phyloP scores from a whole-genome alignment of 768 basidiomycete genomes.

The Paxillus rubicundulus region DNA sequence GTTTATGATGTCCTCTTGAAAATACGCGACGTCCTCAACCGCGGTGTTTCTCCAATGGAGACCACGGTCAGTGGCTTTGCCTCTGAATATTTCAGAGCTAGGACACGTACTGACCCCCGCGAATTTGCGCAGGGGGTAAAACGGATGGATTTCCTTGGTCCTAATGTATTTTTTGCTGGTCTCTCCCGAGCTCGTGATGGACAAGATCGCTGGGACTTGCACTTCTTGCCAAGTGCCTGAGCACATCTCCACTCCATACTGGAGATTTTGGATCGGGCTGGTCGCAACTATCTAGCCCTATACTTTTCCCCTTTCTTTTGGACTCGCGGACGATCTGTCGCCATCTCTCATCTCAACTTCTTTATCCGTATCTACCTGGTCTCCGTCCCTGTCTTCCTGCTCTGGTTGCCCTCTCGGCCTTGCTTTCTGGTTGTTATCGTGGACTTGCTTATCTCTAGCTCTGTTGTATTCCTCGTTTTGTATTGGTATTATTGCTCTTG shows the following conservation, averaged over 20 bases:
- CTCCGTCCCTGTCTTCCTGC: neutral
- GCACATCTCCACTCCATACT: neutral
- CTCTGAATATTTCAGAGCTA: conserved; percentile 29
- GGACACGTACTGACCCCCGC: conserved; percentile 29
- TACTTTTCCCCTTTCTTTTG: neutral
- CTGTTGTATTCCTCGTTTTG: neutral
- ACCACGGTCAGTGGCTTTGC: conserved; percentile 25
- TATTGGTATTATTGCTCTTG: neutral
- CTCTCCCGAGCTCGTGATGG: conserved; percentile 26
- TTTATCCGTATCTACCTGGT: neutral
- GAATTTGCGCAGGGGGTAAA: conserved; percentile 40
- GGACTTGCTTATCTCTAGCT: neutral
- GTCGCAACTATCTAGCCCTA: neutral
- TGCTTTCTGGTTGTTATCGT: neutral
- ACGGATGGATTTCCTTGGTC: conserved; percentile 39
- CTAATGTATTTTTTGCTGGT: conserved; percentile 30
- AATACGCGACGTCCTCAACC: conserved; percentile 28
- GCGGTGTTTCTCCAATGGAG: conserved; percentile 24
- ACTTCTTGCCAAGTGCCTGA: conserved; percentile 22
- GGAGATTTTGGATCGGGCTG: neutral
- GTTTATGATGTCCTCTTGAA: conserved; percentile 27
- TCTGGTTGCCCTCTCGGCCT: neutral
- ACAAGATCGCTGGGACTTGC: conserved; percentile 29
- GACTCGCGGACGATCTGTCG: neutral
- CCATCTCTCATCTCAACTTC: neutral